Conservation (phyloP, 257 asterid genomes). For the Lithospermum erythrorhizon region DNA sequence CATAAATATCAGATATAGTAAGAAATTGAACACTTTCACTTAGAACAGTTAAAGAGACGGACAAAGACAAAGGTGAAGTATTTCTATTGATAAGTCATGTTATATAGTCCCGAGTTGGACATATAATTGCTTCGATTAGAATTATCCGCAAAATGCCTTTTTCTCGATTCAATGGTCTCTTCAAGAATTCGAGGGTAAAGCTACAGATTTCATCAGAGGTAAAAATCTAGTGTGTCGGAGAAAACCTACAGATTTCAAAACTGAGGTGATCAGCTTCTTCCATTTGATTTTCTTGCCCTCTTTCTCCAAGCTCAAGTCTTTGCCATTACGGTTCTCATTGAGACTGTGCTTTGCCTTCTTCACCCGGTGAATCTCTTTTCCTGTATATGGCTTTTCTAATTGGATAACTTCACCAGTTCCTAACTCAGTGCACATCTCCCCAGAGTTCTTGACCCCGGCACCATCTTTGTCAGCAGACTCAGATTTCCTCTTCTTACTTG, state of each 20-base stretch:
- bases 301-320: conserved; percentile 20
- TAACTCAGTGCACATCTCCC: conserved; percentile 19
- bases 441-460: conserved; percentile 20
- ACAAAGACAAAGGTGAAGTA: too few species aligned
- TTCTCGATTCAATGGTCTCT: neutral
- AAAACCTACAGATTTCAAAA: conserved; percentile 59
- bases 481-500: conserved; percentile 54
- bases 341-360: conserved; percentile 44
- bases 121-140: too few species aligned
- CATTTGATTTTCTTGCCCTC: conserved; percentile 44
- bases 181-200: neutral
- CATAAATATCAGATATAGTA: neutral
- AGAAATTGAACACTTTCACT: neutral
- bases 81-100: too few species aligned
- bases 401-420: conserved; percentile 41
- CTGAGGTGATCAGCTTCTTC: conserved; percentile 77
- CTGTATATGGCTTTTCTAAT: conserved; percentile 20
- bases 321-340: conserved; percentile 16
- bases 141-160: too few species aligned
- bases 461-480: conserved; percentile 39
- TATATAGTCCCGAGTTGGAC: too few species aligned
- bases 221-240: neutral
- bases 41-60: neutral
- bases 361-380: conserved; percentile 17
- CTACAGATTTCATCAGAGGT: neutral